Evolutionary conservation across 192 early-diverging fungal species (phyloP).

Genomic region (Glomus cerebriforme): DNA sequence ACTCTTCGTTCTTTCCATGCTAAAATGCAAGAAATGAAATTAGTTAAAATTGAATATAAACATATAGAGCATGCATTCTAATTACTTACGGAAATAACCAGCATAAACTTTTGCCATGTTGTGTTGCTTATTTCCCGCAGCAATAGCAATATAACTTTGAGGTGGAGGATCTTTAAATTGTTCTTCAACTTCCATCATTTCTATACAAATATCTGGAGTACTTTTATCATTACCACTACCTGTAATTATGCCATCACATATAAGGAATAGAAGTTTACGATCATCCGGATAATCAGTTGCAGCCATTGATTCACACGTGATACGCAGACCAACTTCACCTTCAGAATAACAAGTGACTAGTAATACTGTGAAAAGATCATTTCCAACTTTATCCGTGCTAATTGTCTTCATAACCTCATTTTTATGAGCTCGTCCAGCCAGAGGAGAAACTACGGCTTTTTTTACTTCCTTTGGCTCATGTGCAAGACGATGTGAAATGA

Average conservation of each 20-base stretch:
- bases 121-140: constrained; percentile 69
- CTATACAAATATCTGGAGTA: constrained; percentile 74
- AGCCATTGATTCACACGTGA: constrained; percentile 81
- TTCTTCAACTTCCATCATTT: constrained; percentile 65
- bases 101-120: constrained; percentile 76
- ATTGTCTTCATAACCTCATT: neutral
- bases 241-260: constrained; percentile 80
- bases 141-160: constrained; percentile 74
- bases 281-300: constrained; percentile 78
- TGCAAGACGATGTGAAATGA: constrained; percentile 69
- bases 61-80: neutral
- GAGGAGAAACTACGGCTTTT: constrained; percentile 21
- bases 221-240: constrained; percentile 70
- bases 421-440: too few relatives aligned
- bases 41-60: neutral
- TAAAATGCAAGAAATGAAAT: neutral
- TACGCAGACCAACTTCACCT: constrained; percentile 69
- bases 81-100: constrained; percentile 58
- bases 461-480: constrained; percentile 37
- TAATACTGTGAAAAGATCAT: constrained; percentile 66
- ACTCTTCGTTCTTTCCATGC: constrained; percentile 56
- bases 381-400: constrained; percentile 41
- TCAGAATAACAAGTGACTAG: constrained; percentile 89
- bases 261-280: constrained; percentile 54
- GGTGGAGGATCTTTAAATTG: constrained; percentile 60